Base-by-base conservation (phyloP, 768 basidiomycete species). In the Auricularia auricula-judae region DNA sequence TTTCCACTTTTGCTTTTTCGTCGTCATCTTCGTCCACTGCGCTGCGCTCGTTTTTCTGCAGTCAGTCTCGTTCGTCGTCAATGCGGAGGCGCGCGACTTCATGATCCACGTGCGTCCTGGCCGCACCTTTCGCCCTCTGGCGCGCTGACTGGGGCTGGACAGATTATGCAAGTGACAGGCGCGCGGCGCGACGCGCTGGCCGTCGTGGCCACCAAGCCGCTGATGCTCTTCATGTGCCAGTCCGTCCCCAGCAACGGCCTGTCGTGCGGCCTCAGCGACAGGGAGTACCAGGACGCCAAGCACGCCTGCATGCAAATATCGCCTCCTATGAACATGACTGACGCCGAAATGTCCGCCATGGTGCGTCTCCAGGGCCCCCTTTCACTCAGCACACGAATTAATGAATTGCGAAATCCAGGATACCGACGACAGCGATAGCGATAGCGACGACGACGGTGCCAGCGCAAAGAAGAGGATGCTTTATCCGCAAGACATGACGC, bases 1-100 rank as follows among this genome's bases (percentile, higher is more conserved):
- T 10, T 78, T 76, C 70, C 83, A 82, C 39, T 74, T 78, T 3
- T 66, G 75, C 42, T 85, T 82, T 70, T 80, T 82, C 68, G 71
- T 78, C 47, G 72, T 83, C 64, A 77, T 80, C 35, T 67, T 84
- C 56, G 56, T 76, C 34, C 76, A 75, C 63, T 80, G 77, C 65
- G 62, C 78, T 51, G 70, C 75, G 33, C 78, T 83, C 62, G 75
- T 73, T 64, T 68, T 73, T 12, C 68, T 83, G 10, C 82, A 83
- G 66, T 72, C 71, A 14, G 60, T 77, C 33, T 71, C 78, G 3
- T 77, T 79, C 54, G 65, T 66, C 3, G 75, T 76, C 63, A 82
- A 80, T 65, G 61, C 72, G 1, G 65, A 71, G 10, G 78, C 77
- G 4, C 72, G 75, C 21, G 29, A 66, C 12, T 70, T 74, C 0